Evolutionary conservation across 768 basidiomycete genomes (phyloP).

Genomic region (Boletus pseudo-olivaceus): DNA sequence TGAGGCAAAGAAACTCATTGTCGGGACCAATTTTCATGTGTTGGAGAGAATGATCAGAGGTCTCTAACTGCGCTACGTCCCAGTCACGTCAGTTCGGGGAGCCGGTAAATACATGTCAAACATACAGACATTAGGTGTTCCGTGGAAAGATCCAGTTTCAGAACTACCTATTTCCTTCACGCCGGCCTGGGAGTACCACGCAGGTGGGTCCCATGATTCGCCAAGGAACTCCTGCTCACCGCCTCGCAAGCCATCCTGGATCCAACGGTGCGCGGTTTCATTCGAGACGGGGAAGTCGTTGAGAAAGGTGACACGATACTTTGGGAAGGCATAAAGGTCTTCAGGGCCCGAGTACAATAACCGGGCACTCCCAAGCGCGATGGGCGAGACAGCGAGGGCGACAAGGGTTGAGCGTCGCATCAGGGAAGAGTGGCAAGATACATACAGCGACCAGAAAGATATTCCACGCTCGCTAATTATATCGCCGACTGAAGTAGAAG

Average conservation of each 20-base stretch:
- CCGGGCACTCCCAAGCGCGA: slow-evolving; percentile 22
- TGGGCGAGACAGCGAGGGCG: slow-evolving; percentile 16
- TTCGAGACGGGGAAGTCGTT: slow-evolving; percentile 72
- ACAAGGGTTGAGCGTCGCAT: slow-evolving; percentile 18
- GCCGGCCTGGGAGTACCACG: slow-evolving; percentile 36
- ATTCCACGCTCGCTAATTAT: slow-evolving; percentile 23
- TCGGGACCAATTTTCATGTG: slow-evolving; percentile 70
- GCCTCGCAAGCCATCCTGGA: slow-evolving; percentile 64
- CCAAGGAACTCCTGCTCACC: slow-evolving; percentile 77
- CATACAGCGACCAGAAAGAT: background rate
- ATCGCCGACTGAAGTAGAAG: slow-evolving; percentile 31
- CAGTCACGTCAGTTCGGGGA: slow-evolving; percentile 12
- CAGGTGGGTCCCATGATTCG: slow-evolving; percentile 48
- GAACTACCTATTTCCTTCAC: slow-evolving; percentile 62
- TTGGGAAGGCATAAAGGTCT: slow-evolving; percentile 78
- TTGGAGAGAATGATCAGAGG: slow-evolving; percentile 55
- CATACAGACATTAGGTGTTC: slow-evolving; percentile 34
- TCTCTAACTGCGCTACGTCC: slow-evolving; percentile 20
- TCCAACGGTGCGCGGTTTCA: slow-evolving; percentile 73
- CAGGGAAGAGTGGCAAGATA: background rate
- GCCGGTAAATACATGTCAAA: slow-evolving; percentile 23
- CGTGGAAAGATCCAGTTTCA: slow-evolving; percentile 33
- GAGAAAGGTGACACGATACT: slow-evolving; percentile 75
- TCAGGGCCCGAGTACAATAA: slow-evolving; percentile 73
- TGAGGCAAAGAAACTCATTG: slow-evolving; percentile 73